Conservation (phyloP, 495 filamentous ascomycete species). For the Neurospora sp. region DNA sequence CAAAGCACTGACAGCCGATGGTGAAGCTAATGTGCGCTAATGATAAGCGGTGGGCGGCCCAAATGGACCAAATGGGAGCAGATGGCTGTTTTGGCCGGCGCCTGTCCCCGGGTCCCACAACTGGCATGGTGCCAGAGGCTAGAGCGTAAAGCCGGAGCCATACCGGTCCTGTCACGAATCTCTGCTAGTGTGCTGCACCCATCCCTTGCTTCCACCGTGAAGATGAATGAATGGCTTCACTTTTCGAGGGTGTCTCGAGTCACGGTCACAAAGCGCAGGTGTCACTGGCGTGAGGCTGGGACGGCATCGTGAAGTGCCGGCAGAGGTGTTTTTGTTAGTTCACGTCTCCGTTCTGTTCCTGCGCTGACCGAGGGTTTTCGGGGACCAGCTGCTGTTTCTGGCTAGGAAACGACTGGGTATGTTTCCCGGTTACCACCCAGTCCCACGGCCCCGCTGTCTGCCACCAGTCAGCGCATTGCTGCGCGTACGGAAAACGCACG, state of each 20-base stretch:
- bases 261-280: neutral
- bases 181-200: slow-evolving; percentile 25
- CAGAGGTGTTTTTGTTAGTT: neutral
- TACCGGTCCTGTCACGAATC: slow-evolving; percentile 21
- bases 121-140: slow-evolving; percentile 3
- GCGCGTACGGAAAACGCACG: neutral
- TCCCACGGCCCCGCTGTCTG: neutral
- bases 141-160: slow-evolving; percentile 2
- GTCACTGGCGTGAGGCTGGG: neutral
- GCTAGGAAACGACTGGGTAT: neutral
- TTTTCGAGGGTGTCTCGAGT: neutral
- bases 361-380: neutral
- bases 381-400: neutral
- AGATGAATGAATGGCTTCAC: neutral
- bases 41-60: slow-evolving; percentile 14
- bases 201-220: slow-evolving; percentile 20
- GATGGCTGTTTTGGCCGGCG: neutral
- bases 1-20: neutral
- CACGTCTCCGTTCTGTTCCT: neutral
- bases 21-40: slow-evolving; percentile 8
- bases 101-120: slow-evolving; percentile 16
- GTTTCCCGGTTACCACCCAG: neutral
- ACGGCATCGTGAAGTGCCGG: neutral
- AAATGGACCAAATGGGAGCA: neutral
- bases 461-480: neutral